Evolutionary conservation across 805 yeast genomes (phyloP).

Genomic region (Nematodospora valgi): DNA sequence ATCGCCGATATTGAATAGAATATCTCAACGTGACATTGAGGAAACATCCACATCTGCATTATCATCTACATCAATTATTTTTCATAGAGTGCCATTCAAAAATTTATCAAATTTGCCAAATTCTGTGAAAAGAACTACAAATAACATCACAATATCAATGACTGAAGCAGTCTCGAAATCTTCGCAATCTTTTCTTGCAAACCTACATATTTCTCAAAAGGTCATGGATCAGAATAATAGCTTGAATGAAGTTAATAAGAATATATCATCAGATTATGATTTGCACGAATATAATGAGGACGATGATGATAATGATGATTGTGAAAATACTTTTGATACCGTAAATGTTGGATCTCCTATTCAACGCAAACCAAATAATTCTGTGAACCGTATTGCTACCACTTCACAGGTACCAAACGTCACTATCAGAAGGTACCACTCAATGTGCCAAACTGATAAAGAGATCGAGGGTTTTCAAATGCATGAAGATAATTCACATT

Average conservation of each 20-base stretch:
- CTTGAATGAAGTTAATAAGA: background rate
- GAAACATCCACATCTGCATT: background rate
- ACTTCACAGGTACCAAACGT: constrained; percentile 11
- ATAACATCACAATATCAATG: constrained; percentile 18
- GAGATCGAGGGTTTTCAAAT: constrained; percentile 18
- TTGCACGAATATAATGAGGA: constrained; percentile 2
- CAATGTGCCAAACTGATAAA: constrained; percentile 58
- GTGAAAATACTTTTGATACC: constrained; percentile 15
- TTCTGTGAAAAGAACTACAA: constrained; percentile 20
- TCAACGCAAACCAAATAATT: constrained; percentile 5
- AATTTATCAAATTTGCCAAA: constrained; percentile 22
- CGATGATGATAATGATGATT: constrained; percentile 10
- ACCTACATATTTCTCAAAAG: constrained; percentile 3
- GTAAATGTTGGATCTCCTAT: constrained; percentile 10
- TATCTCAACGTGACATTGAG: too few relatives aligned
- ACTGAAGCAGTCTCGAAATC: constrained; percentile 17
- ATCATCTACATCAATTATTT: constrained; percentile 1
- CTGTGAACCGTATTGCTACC: background rate
- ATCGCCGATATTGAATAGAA: too few relatives aligned
- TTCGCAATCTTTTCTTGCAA: constrained; percentile 13
- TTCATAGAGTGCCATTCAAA: constrained; percentile 21
- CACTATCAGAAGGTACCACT: constrained; percentile 57
- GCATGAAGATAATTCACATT: constrained; percentile 30
- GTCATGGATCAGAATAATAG: background rate
- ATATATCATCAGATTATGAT: background rate